A percentile compares a stretch with the other conserved stretches of the same genome.
Conservation (phyloP, 1,139 yeast species). For the Yamadazyma trypodendri region DNA sequence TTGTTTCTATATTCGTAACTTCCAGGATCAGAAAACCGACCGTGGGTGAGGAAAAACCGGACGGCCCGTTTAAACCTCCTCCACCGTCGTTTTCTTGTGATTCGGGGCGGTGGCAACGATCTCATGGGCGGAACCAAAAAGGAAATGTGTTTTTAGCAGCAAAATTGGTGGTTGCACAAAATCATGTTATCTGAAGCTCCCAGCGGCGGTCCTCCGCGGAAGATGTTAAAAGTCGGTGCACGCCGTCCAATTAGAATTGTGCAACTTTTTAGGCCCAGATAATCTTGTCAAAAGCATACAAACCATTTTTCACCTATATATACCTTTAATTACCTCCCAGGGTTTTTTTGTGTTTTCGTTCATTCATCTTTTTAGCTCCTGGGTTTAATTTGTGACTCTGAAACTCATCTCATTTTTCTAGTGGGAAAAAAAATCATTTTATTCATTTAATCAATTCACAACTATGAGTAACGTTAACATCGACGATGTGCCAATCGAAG, state of each 20-base stretch:
- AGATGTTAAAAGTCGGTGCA: neutral
- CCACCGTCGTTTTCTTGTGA: conserved; percentile 39
- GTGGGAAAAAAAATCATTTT: conserved; percentile 1
- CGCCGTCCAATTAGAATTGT: neutral
- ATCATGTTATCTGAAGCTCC: conserved; percentile 1
- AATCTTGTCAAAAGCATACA: neutral
- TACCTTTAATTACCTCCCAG: neutral
- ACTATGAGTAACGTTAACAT: conserved; percentile 4
- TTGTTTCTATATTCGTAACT: conserved; percentile 23
- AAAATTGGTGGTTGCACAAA: conserved; percentile 2
- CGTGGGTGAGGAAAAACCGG: conserved; percentile 25
- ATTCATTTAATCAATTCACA: neutral
- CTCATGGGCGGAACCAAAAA: conserved; percentile 25
- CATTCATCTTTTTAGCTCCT: neutral
- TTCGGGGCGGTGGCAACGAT: conserved; percentile 46
- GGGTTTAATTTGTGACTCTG: conserved; percentile 1
- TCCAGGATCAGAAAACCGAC: conserved; percentile 30
- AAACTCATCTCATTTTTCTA: conserved; percentile 8
- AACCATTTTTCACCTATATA: neutral
- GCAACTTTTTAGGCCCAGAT: neutral
- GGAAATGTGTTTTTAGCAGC: neutral
- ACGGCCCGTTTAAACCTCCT: conserved; percentile 34
- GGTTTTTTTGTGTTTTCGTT: neutral
- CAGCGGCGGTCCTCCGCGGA: conserved; percentile 8
- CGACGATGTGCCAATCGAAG: conserved; percentile 52